Conservation (phyloP, 805 yeast species). For the Saccharomycopsis sp. region DNA sequence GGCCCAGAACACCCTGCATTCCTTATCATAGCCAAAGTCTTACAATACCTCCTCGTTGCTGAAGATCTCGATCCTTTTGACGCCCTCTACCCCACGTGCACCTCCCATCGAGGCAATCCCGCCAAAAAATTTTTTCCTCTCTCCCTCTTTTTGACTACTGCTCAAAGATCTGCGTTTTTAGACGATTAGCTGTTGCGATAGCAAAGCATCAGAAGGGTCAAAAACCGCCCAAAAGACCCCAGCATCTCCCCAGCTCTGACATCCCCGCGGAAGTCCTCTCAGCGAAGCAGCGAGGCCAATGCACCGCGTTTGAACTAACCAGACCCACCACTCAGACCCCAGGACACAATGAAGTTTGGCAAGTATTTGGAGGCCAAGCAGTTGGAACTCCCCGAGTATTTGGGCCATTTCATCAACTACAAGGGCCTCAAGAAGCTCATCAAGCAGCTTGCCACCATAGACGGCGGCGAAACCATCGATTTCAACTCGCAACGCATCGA, state of each 20-base stretch:
- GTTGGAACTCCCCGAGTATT: slow-evolving; percentile 90
- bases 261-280: neutral
- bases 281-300: neutral
- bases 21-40: too few species aligned
- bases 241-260: too few species aligned
- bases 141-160: neutral
- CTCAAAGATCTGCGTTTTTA: neutral
- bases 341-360: slow-evolving; percentile 69
- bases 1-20: too few species aligned
- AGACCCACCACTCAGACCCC: neutral
- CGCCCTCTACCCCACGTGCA: neutral
- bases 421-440: slow-evolving; percentile 89
- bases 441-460: slow-evolving; percentile 61
- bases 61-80: too few species aligned
- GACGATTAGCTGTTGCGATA: too few species aligned
- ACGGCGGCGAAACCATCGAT: slow-evolving; percentile 29
- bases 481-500: slow-evolving; percentile 33
- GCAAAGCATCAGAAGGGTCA: too few species aligned
- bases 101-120: neutral
- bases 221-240: too few species aligned
- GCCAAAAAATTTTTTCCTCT: neutral
- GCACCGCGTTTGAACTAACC: neutral
- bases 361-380: slow-evolving; percentile 92
- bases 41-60: too few species aligned
- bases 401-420: slow-evolving; percentile 89